A percentile compares a stretch with the other conserved stretches of the same genome.
phyloP scores from a whole-genome alignment of 2,329 filamentous ascomycete genomes.

The Pestalotiopsis fici region DNA sequence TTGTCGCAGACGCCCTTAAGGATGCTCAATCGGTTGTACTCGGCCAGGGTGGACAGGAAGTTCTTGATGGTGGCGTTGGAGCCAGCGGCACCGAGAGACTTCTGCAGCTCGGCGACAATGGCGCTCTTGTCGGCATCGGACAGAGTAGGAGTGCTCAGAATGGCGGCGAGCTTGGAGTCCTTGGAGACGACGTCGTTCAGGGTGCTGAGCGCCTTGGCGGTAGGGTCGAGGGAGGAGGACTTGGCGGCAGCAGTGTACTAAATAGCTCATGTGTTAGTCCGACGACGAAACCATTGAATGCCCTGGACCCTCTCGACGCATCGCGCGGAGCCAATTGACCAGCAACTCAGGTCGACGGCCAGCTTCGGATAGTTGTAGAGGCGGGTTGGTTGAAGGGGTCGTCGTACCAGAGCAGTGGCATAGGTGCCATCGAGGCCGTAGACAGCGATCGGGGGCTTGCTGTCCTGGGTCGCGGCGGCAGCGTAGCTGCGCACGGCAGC shows the following conservation, averaged over 20 bases:
- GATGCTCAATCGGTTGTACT: slow-evolving; percentile 92
- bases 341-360: background rate
- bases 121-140: slow-evolving; percentile 76
- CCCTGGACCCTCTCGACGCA: background rate
- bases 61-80: slow-evolving; percentile 88
- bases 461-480: slow-evolving; percentile 61
- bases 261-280: slow-evolving; percentile 39
- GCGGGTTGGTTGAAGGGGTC: slow-evolving; percentile 17
- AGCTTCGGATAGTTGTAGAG: background rate
- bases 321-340: slow-evolving; percentile 18
- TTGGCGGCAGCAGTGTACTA: slow-evolving; percentile 97
- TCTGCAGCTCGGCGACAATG: slow-evolving; percentile 85
- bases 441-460: slow-evolving; percentile 85
- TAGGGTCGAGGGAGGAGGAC: slow-evolving; percentile 80
- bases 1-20: slow-evolving; percentile 83
- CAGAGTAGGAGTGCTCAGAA: slow-evolving; percentile 83
- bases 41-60: slow-evolving; percentile 85
- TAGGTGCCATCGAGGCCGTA: slow-evolving; percentile 98
- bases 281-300: background rate
- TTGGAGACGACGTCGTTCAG: slow-evolving; percentile 75
- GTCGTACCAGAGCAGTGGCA: slow-evolving; percentile 92
- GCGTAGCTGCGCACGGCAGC: slow-evolving; percentile 76
- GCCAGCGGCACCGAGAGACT: slow-evolving; percentile 67
- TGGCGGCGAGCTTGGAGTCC: slow-evolving; percentile 76
- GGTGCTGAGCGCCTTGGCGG: slow-evolving; percentile 74